Evolutionary conservation across 768 basidiomycete species (phyloP), one percentile per base, ranked within the genome.

Genomic region (Naganishia friedmannii): DNA sequence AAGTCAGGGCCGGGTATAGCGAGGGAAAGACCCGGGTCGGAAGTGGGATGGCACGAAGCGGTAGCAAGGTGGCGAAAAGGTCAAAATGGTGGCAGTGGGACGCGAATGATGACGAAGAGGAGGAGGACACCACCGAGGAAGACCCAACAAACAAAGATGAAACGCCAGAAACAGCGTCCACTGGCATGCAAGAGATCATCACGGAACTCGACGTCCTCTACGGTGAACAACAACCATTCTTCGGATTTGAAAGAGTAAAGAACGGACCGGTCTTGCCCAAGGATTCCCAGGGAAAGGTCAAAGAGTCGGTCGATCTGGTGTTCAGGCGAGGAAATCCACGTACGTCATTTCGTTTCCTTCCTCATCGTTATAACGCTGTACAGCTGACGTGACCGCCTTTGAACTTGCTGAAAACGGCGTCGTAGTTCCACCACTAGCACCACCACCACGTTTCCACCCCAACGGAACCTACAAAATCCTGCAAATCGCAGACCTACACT

Each of bases 401-500:
- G n/a, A n/a, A n/a, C n/a, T n/a, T n/a, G n/a, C n/a, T n/a, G n/a
- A n/a, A n/a, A n/a, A n/a, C n/a, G n/a, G n/a, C n/a, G n/a, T n/a
- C n/a, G 34, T 69, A 91, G 89, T 82, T 23, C 85, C 88, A 3
- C 90, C 92, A 1, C 85, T 83, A 23, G 88, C 91, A 1, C 88
- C 87, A 1, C 89, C 90, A 0, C 86, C 92, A 1, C 91, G 91
- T 73, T 96, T 99, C 83, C 88, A 88, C 28, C 83, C 80, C 31
- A 85, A 89, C 29, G 95, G 95, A 4, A 89, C 86, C 58, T 94
- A 93, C 86, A 94, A 89, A 79, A 87, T 95, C 70, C 83, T 94
- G 53, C 90, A 93, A 82, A 85, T 97, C 37, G 95, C 95, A 6
- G 95, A 99, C 79, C 84, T 99, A 32, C 95, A 99, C 79, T 98